Percentiles rank a stretch among this genome's conserved stretches.
phyloP scores from a whole-genome alignment of 768 basidiomycete species.

The Kwoniella dendrophila region DNA sequence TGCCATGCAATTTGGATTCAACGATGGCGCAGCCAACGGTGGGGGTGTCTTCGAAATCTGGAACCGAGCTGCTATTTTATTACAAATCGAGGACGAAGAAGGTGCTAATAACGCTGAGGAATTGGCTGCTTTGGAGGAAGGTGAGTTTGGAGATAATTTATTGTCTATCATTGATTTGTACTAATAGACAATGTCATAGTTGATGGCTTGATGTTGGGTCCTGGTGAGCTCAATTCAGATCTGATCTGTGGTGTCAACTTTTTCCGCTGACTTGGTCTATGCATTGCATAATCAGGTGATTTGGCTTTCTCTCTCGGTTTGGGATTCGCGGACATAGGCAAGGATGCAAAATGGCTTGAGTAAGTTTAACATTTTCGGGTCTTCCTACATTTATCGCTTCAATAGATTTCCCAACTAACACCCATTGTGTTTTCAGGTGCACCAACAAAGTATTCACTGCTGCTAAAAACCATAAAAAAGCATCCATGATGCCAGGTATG shows the following conservation, averaged over 20 bases:
- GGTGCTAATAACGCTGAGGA: constrained; percentile 30
- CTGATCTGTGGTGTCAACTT: not conserved
- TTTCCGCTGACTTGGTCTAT: not conserved
- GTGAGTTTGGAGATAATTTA: constrained; percentile 10
- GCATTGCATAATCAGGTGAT: not conserved
- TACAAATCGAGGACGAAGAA: constrained; percentile 27
- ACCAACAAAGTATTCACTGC: constrained; percentile 6
- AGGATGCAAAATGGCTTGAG: constrained; percentile 5
- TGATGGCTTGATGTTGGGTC: not conserved
- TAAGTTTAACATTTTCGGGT: not conserved
- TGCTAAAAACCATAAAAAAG: constrained; percentile 4
- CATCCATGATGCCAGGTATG: constrained; percentile 15
- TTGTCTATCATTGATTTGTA: not conserved
- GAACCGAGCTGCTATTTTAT: constrained; percentile 24
- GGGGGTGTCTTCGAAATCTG: constrained; percentile 21
- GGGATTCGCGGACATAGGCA: not conserved
- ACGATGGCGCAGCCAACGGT: constrained; percentile 22
- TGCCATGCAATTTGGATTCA: constrained; percentile 23
- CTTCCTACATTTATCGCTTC: not conserved
- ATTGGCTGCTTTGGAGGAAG: constrained; percentile 26
- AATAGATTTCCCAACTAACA: not conserved
- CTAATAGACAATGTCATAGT: not conserved
- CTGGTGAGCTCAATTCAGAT: constrained; percentile 2
- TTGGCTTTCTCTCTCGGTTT: constrained; percentile 16
- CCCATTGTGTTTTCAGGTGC: not conserved